Base-by-base conservation (phyloP, 106 monocot species). In the Posidonia australis region DNA sequence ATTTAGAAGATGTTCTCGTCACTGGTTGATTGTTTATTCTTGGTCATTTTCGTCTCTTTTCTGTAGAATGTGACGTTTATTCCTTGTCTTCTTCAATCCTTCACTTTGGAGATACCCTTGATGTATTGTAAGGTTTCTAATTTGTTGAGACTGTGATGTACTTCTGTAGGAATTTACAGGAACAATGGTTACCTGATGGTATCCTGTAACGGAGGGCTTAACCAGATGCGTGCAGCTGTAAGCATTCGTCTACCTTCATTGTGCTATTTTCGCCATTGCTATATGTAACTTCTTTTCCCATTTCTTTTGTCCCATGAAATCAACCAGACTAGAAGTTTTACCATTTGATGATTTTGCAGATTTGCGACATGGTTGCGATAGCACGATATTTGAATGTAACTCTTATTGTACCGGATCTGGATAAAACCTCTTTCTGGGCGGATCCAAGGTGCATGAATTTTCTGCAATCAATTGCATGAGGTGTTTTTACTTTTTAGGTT, bases 141-240 rank as follows among this genome's bases (percentile, higher is more conserved):
- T 58, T 58, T 28, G 30, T 58, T 9, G 0, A 9, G 17, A 5
- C 3, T 58, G 12, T 27, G 19, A 12, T 28, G 17, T 21, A n/a
- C 42, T 61, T 32, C 0, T 36, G 12, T 29, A 96, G 96, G 96
- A 77, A 65, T 81, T 14, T 96, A 96, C 58, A 87, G 67, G 29
- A 96, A 90, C 51, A 96, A 96, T 81, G 96, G 96, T 28, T 96
- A 87, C 70, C 53, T 96, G 43, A 87, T 90, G 87, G 90, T 96
- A 55, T 96, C 90, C 45, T 96, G 96, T 74, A 96, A 96, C 81
- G 96, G 96, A 62, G 96, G 96, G 26, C 84, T 96, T 59, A 61
- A 61, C 70, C 96, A 96, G 75, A 98, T 98, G 96, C 77, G 96
- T 77, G 78, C 96, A 64, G 96, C 90, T 3, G 96, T 98, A 81